These are phyloP conservation scores for Aschersonia sp. DNA, from an alignment of 2,329 filamentous ascomycete genomes.

Conservation along the genomic window DNA sequence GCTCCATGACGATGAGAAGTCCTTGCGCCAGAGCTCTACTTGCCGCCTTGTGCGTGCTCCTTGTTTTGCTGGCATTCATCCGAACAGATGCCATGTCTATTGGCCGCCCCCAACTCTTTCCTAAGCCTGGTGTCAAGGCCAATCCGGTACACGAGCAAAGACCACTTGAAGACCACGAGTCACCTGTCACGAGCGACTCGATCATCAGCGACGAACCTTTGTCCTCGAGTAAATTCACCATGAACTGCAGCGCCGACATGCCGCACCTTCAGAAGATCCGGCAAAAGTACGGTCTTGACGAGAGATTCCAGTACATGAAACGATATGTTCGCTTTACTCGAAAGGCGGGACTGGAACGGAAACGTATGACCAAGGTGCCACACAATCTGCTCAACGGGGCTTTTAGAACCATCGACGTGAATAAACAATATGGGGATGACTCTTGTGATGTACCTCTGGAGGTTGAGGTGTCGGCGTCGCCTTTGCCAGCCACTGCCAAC, in stretches of 20 bases:
- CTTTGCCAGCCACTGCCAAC: conserved; percentile 34
- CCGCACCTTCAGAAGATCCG: conserved; percentile 29
- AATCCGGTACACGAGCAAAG: conserved; percentile 14
- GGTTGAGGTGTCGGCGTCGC: conserved; percentile 34
- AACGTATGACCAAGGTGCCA: conserved; percentile 34
- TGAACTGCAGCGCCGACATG: conserved; percentile 36
- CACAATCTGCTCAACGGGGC: conserved; percentile 32
- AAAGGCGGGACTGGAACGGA: conserved; percentile 29
- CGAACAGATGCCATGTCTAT: conserved; percentile 26
- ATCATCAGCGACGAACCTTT: conserved; percentile 5
- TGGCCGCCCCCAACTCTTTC: conserved; percentile 21
- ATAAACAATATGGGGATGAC: conserved; percentile 24
- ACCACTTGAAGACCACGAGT: conserved; percentile 12
- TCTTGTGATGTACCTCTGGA: conserved; percentile 34
- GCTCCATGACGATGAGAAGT: conserved; percentile 33
- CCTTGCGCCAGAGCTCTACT: conserved; percentile 29
- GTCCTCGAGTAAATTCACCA: conserved; percentile 14
- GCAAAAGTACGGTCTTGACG: conserved; percentile 30
- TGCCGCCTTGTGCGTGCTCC: conserved; percentile 25
- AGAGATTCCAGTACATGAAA: conserved; percentile 40
- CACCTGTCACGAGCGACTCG: conserved; percentile 7
- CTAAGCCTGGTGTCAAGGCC: conserved; percentile 15
- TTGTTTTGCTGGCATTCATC: conserved; percentile 26
- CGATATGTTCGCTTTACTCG: conserved; percentile 38
- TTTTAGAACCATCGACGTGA: conserved; percentile 33